Conservation (phyloP, 495 filamentous ascomycete genomes). For the Neurospora tetraspora region DNA sequence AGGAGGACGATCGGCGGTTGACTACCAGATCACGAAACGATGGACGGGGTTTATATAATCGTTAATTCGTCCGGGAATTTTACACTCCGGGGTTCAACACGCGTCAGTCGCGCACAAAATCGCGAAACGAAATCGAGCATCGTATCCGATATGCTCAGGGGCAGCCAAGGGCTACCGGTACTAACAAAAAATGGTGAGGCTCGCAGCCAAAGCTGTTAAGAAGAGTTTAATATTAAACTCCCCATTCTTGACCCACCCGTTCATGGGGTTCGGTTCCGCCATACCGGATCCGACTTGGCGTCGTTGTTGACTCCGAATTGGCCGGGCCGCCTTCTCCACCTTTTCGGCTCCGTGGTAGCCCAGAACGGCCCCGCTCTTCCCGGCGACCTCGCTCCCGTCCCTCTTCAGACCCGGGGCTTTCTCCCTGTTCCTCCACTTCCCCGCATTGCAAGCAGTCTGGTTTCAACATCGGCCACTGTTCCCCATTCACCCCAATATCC, state of each 20-base stretch:
- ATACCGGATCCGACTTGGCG: neutral
- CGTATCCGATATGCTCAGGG: neutral
- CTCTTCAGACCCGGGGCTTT: neutral
- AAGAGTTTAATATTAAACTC: neutral
- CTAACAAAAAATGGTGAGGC: neutral
- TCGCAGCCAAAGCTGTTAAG: neutral
- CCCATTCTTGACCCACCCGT: neutral
- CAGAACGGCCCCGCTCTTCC: neutral
- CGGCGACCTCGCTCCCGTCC: neutral
- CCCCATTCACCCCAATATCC: neutral
- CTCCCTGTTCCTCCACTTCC: neutral
- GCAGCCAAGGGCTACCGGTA: neutral
- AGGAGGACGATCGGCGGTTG: neutral
- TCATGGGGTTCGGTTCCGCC: neutral
- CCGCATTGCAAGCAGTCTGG: neutral
- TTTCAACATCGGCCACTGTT: neutral
- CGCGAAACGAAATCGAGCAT: neutral
- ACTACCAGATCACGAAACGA: neutral
- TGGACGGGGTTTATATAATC: neutral
- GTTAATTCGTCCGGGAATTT: neutral
- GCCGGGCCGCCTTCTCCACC: neutral
- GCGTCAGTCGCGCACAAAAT: neutral
- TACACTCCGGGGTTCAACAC: neutral
- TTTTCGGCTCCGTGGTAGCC: neutral
- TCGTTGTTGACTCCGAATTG: neutral